phyloP scores from a whole-genome alignment of 2,329 filamentous ascomycete species.

The Diaporthe vaccinii region DNA sequence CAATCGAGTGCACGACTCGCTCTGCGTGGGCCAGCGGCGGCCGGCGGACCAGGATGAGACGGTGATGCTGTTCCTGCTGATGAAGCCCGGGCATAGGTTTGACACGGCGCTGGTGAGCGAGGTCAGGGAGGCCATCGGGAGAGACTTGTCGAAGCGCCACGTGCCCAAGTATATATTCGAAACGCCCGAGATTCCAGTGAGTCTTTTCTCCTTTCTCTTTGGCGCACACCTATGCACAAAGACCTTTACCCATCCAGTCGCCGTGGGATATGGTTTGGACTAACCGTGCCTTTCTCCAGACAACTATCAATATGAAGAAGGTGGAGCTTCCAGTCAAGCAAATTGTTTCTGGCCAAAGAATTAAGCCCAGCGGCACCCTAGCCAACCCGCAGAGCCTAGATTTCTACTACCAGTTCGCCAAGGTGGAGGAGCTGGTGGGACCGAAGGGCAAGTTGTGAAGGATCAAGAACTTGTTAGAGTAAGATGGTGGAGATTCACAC shows the following conservation, averaged over 20 bases:
- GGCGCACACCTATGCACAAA: not conserved
- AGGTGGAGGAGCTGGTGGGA: constrained; percentile 71
- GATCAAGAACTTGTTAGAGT: not conserved
- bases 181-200: constrained; percentile 83
- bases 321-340: constrained; percentile 88
- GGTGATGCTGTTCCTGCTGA: constrained; percentile 68
- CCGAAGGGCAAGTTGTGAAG: constrained; percentile 64
- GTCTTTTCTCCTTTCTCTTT: constrained; percentile 49
- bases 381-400: constrained; percentile 82
- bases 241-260: not conserved
- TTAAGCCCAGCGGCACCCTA: constrained; percentile 83
- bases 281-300: constrained; percentile 58
- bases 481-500: not conserved
- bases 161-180: constrained; percentile 85
- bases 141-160: constrained; percentile 78
- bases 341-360: constrained; percentile 80
- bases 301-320: constrained; percentile 87
- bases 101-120: constrained; percentile 66
- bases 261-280: not conserved
- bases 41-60: constrained; percentile 67
- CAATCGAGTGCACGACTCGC: constrained; percentile 74
- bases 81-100: constrained; percentile 70
- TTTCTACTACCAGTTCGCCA: constrained; percentile 84
- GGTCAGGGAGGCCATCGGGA: constrained; percentile 75
- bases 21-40: constrained; percentile 84